These are phyloP conservation scores for Bombardia bombarda DNA, from an alignment of 495 filamentous ascomycete species.

Conservation along the genomic window DNA sequence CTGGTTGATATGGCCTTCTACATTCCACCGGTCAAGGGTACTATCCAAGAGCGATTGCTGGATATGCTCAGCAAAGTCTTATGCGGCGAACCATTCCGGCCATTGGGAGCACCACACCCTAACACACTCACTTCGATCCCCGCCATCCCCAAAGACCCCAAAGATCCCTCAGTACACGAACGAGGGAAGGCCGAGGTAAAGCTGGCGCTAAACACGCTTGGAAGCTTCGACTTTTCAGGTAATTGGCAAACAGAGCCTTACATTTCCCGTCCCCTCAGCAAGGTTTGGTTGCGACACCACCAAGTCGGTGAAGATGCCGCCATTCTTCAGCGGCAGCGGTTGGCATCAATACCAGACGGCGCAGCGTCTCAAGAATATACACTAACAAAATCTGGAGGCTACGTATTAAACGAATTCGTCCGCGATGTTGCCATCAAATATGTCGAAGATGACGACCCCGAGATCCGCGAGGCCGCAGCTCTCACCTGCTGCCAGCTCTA, in stretches of 20 bases:
- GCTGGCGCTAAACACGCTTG: constrained; percentile 82
- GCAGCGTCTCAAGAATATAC: not conserved
- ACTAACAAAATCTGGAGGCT: constrained; percentile 43
- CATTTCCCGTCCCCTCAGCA: not conserved
- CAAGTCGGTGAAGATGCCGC: constrained; percentile 1
- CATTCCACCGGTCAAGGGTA: constrained; percentile 86
- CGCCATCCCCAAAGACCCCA: constrained; percentile 78
- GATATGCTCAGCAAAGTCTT: constrained; percentile 93
- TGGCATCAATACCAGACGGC: not conserved
- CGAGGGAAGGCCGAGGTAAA: constrained; percentile 85
- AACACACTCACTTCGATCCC: constrained; percentile 62
- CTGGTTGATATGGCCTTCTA: constrained; percentile 98
- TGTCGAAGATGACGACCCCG: constrained; percentile 88
- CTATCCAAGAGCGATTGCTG: constrained; percentile 86
- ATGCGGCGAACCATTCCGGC: constrained; percentile 82
- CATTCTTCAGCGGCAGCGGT: not conserved
- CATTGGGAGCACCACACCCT: constrained; percentile 71
- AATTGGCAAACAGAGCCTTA: constrained; percentile 11
- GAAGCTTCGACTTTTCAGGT: constrained; percentile 90
- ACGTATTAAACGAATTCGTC: constrained; percentile 95
- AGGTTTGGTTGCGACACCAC: not conserved
- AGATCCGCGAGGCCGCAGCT: constrained; percentile 89
- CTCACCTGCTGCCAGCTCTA: constrained; percentile 97
- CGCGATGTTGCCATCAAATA: constrained; percentile 97
- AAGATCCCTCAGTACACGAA: constrained; percentile 59